phyloP scores from a whole-genome alignment of 1,284 basidiomycete species.

The Abortiporus biennis region DNA sequence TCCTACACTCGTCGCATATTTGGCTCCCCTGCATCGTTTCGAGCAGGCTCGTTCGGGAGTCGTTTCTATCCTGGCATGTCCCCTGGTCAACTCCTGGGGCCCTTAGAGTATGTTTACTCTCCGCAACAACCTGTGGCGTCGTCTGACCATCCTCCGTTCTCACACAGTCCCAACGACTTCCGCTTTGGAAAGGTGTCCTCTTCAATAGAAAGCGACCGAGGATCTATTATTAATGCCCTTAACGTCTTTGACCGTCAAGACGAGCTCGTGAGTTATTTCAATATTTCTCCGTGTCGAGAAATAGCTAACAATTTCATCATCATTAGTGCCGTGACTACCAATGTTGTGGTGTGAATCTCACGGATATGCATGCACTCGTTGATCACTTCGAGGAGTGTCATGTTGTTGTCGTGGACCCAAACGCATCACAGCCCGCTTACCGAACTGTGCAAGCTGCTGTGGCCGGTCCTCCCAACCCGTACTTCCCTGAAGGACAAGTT shows the following conservation, averaged over 20 bases:
- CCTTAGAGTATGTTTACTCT: conserved; percentile 48
- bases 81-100: conserved; percentile 54
- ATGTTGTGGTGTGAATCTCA: conserved; percentile 75
- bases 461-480: conserved; percentile 33
- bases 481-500: conserved; percentile 21
- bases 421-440: conserved; percentile 27
- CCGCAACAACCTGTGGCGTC: background rate
- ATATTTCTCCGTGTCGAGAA: conserved; percentile 5
- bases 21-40: conserved; percentile 67
- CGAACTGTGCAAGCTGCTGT: conserved; percentile 24
- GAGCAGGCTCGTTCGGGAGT: conserved; percentile 54
- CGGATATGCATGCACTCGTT: conserved; percentile 78
- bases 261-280: conserved; percentile 47
- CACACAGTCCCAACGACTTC: conserved; percentile 43
- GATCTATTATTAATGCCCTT: conserved; percentile 59
- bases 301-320: conserved; percentile 5
- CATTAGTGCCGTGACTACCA: conserved; percentile 72
- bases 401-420: conserved; percentile 67
- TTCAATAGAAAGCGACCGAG: conserved; percentile 54
- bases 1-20: conserved; percentile 61
- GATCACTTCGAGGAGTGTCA: conserved; percentile 86
- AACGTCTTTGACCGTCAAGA: conserved; percentile 63
- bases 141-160: background rate
- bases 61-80: conserved; percentile 55
- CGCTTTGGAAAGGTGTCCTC: conserved; percentile 49